Base-by-base conservation (phyloP, 78 protist genomes). In the Parvularia atlantis region DNA sequence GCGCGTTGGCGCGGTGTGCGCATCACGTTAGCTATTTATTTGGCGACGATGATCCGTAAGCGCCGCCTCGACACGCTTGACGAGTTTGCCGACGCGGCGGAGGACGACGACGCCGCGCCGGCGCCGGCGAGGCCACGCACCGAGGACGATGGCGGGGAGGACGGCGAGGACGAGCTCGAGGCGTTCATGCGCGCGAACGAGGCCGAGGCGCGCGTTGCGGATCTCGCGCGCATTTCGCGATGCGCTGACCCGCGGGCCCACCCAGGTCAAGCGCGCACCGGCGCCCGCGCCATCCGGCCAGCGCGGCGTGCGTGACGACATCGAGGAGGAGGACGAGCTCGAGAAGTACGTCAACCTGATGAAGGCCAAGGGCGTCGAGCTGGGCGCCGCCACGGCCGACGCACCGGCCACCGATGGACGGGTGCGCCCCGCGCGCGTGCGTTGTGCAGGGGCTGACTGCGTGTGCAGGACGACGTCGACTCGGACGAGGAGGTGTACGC, bases 251-350 rank as follows among this genome's bases (percentile, higher is more conserved):
- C 43, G n/a, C 28, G 28, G 35, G 13, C 43, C 1, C 28, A 13
- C n/a, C 31, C 17, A 63, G 68, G 68, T 63, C 44, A 26, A 24
- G n/a, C 68, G 68, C 1, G 20, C 68, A 31, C n/a, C n/a, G n/a
- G n/a, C n/a, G n/a, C n/a, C n/a, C n/a, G n/a, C n/a, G n/a, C n/a
- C n/a, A n/a, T n/a, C n/a, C n/a, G n/a, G n/a, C n/a, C n/a, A n/a
- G n/a, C n/a, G n/a, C n/a, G n/a, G n/a, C n/a, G n/a, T n/a, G n/a
- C n/a, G n/a, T n/a, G n/a, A n/a, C n/a, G 73, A 68, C 30, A 35
- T 46, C n/a, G 73, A 68, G 73, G 73, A 68, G 28, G 73, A 68
- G 40, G 73, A 68, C 33, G 73, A 68, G 40, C 57, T 35, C 36
- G 73, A 68, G 65, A 17, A 9, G 7, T 53, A 46, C 28, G 17